Conservation (phyloP, 1,284 basidiomycete species). For the Cutaneotrichosporon cyanovorans region DNA sequence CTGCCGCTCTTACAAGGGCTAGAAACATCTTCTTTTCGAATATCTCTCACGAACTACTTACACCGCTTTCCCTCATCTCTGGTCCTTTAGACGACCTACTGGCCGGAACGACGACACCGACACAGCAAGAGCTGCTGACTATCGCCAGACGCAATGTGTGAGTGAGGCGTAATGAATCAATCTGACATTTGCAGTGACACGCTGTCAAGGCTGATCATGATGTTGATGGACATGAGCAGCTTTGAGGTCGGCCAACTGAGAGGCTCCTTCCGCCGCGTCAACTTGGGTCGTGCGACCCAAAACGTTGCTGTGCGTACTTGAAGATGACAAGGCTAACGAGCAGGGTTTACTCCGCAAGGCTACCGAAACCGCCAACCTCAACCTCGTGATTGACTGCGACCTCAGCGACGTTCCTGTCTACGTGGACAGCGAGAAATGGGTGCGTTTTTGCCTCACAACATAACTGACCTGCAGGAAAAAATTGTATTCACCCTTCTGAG, state of each 20-base stretch:
- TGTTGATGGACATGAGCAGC: slow-evolving; percentile 42
- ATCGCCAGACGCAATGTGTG: slow-evolving; percentile 40
- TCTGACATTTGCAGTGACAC: slow-evolving; percentile 8
- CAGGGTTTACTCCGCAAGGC: slow-evolving; percentile 41
- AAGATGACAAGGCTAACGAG: neutral
- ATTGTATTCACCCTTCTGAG: slow-evolving; percentile 45
- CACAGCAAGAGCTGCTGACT: slow-evolving; percentile 33
- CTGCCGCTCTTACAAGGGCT: slow-evolving; percentile 45
- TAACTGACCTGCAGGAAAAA: slow-evolving; percentile 35
- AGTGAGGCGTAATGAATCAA: neutral
- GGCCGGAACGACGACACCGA: slow-evolving; percentile 24
- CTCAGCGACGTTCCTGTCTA: slow-evolving; percentile 30
- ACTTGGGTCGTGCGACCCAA: slow-evolving; percentile 41
- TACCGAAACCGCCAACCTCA: slow-evolving; percentile 31
- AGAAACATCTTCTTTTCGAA: slow-evolving; percentile 43
- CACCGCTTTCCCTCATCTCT: slow-evolving; percentile 45
- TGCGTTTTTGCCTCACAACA: slow-evolving; percentile 10
- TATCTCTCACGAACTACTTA: slow-evolving; percentile 44
- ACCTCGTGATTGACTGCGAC: slow-evolving; percentile 43
- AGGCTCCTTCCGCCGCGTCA: slow-evolving; percentile 41
- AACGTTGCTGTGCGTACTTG: slow-evolving; percentile 37
- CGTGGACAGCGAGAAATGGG: slow-evolving; percentile 46
- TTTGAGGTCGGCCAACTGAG: slow-evolving; percentile 41
- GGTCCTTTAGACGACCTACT: slow-evolving; percentile 40
- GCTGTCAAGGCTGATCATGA: slow-evolving; percentile 39